A percentile compares a stretch with the other conserved stretches of the same genome.
Evolutionary conservation across 352 stramenopile species (phyloP).

Genomic region (Pythium brachiatum): DNA sequence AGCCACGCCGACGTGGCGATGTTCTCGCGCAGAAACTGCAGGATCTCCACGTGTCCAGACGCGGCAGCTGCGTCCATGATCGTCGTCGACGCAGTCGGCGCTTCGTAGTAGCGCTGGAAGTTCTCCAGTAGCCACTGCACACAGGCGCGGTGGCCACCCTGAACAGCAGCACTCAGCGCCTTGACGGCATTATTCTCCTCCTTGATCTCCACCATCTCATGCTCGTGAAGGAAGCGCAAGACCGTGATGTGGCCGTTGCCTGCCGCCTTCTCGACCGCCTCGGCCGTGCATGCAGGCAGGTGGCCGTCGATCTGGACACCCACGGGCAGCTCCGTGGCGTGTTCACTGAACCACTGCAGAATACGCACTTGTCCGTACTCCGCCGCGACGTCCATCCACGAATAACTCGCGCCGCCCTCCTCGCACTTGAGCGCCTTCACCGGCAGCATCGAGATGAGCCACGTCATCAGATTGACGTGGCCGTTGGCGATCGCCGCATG

Average conservation of each 20-base stretch:
- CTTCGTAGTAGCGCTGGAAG: slow-evolving; percentile 40
- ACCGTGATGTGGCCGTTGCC: slow-evolving; percentile 62
- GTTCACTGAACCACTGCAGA: slow-evolving; percentile 67
- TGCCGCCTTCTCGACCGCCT: slow-evolving; percentile 63
- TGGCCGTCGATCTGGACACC: slow-evolving; percentile 46
- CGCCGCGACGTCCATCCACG: slow-evolving; percentile 72
- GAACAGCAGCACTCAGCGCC: slow-evolving; percentile 49
- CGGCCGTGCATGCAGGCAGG: slow-evolving; percentile 42
- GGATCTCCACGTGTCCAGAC: slow-evolving; percentile 52
- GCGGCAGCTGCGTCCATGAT: slow-evolving; percentile 56
- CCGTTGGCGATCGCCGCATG: slow-evolving; percentile 60
- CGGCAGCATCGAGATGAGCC: slow-evolving; percentile 53
- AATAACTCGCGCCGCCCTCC: slow-evolving; percentile 39
- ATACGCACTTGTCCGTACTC: slow-evolving; percentile 63
- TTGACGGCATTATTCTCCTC: slow-evolving; percentile 44
- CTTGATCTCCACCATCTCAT: slow-evolving; percentile 42
- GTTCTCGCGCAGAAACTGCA: slow-evolving; percentile 46
- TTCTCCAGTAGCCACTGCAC: slow-evolving; percentile 57
- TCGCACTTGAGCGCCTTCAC: slow-evolving; percentile 72
- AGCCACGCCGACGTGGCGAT: slow-evolving; percentile 40
- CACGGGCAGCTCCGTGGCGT: slow-evolving; percentile 50
- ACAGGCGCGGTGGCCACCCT: slow-evolving; percentile 48
- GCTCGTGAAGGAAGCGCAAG: slow-evolving; percentile 51
- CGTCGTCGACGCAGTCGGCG: slow-evolving; percentile 29
- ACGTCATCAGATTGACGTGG: slow-evolving; percentile 52